Base-by-base conservation (phyloP, 495 filamentous ascomycete genomes). In the Neurospora pannonica region DNA sequence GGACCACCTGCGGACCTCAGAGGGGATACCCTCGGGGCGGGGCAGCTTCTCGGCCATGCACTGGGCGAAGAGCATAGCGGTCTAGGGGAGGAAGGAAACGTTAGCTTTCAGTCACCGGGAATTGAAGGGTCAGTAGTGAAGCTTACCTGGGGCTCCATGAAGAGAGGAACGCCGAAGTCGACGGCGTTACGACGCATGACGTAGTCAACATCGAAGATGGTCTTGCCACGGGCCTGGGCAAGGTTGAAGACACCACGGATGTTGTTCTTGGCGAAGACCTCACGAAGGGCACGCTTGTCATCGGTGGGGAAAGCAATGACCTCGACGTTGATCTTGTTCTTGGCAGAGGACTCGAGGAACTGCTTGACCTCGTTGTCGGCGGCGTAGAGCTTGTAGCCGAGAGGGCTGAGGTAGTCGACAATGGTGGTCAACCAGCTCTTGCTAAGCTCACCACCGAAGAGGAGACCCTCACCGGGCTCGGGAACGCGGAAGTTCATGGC, bases 401-500 rank as follows among this genome's bases (percentile, higher is more conserved):
- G 90, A 31, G 96, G 95, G 19, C 90, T 86, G 70, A 99, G 85
- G 84, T 94, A 93, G 74, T 97, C 89, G 40, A 94, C 93, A 72
- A 98, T 91, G 74, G 86, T 85, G 40, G 90, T 85, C 71, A 99
- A 86, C 81, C 84, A 85, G 31, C 77, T 70, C 78, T 92, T 90
- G 73, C 85, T 83, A 38, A 90, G 86, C 81, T 98, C 93, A 76
- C 96, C 96, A 74, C 96, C 96, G 77, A 98, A 93, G 38, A 99
- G 89, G 74, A 99, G 89, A 82, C 96, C 96, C 85, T 97, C 93
- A 77, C 96, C 96, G 36, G 93, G 92, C 82, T 95, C 90, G 19
- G 96, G 96, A 72, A 97, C 86, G 73, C 94, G 92, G 91, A 99
- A 99, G 89, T 98, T 99, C 96, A 98, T 99, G 75, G 94, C 96